A percentile compares a stretch with the other conserved stretches of the same genome.
phyloP scores from a whole-genome alignment of 169 alveolate species.

The Cryptosporidium sp. region DNA sequence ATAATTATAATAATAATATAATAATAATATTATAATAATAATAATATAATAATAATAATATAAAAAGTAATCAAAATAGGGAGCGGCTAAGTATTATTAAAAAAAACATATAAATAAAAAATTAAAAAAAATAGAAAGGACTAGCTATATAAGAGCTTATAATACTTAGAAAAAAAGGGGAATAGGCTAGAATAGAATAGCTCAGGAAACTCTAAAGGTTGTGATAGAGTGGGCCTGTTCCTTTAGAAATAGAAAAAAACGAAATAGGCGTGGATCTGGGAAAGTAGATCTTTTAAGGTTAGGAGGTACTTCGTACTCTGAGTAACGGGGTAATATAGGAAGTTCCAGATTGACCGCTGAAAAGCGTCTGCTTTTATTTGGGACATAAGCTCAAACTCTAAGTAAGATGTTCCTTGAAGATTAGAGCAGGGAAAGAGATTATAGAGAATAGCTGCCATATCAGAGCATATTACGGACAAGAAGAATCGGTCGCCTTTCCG shows the following conservation, averaged over 20 bases:
- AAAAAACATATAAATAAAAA: background rate
- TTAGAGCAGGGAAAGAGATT: slow-evolving; percentile 6
- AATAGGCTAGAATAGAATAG: slow-evolving; percentile 47
- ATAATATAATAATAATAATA: background rate
- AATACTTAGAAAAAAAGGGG: slow-evolving; percentile 44
- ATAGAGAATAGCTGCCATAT: slow-evolving; percentile 15
- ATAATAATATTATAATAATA: too few species aligned
- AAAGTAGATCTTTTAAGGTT: slow-evolving; percentile 44
- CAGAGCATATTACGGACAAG: slow-evolving; percentile 40
- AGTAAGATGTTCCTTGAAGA: slow-evolving; percentile 35
- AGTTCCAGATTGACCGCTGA: slow-evolving; percentile 57
- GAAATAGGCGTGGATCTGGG: slow-evolving; percentile 46
- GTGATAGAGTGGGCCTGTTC: slow-evolving; percentile 47
- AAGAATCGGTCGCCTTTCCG: background rate
- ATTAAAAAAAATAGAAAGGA: slow-evolving; percentile 21
- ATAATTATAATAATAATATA: too few species aligned
- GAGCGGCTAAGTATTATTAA: slow-evolving; percentile 36
- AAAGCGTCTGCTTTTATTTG: slow-evolving; percentile 44
- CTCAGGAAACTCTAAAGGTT: slow-evolving; percentile 35
- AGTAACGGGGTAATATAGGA: slow-evolving; percentile 51
- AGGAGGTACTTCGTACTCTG: slow-evolving; percentile 52
- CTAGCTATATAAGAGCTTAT: slow-evolving; percentile 39
- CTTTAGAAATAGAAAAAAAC: slow-evolving; percentile 42
- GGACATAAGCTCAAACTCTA: slow-evolving; percentile 38
- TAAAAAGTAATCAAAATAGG: slow-evolving; percentile 14